Evolutionary conservation across 2,329 filamentous ascomycete genomes (phyloP), one percentile per base, ranked within the genome.

Genomic region (Colletotrichum eremochloae): DNA sequence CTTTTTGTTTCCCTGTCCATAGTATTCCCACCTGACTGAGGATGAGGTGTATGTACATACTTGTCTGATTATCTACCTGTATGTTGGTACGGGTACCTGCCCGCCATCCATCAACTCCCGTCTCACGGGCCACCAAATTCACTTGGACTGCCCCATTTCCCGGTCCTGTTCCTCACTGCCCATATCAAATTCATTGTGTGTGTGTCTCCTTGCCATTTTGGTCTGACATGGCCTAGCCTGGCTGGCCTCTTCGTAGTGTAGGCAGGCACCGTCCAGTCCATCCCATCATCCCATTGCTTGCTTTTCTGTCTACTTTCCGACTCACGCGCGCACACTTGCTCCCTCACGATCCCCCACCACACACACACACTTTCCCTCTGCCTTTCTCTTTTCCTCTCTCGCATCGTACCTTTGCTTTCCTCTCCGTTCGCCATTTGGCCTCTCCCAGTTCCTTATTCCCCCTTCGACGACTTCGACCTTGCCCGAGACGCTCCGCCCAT

Each of bases 1-100:
- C 36, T 57, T 11, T n/a, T 29, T 31, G 14, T 44, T 60, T 57
- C 68, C 68, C 58, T 68, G 69, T 53, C 69, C 65, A 33, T 46
- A 65, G 52, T 53, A 46, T 46, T 58, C 44, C 69, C 53, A 58
- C 65, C 64, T 71, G 63, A 56, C 63, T 62, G 56, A 71, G 50
- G 68, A 67, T 14, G 40, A 29, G 38, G 36, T 20, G 18, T 46
- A 20, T 1, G 1, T 7, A 24, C 24, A 3, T 44, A n/a, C 20
- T n/a, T n/a, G 18, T 46, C 8, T 1, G 18, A 1, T 9, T n/a
- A 20, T 2, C 20, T 46, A 42, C 4, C 4, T 42, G 40, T 42
- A 42, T 12, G 40, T 3, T 42, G 40, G 40, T 40, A 11, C 1
- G 1, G 33, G 15, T 8, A 12, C n/a, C 46, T 50, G 46, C 46